Evolutionary conservation across 1,284 basidiomycete species (phyloP), one percentile per base, ranked within the genome.

Genomic region (Megacollybia platyphylla): DNA sequence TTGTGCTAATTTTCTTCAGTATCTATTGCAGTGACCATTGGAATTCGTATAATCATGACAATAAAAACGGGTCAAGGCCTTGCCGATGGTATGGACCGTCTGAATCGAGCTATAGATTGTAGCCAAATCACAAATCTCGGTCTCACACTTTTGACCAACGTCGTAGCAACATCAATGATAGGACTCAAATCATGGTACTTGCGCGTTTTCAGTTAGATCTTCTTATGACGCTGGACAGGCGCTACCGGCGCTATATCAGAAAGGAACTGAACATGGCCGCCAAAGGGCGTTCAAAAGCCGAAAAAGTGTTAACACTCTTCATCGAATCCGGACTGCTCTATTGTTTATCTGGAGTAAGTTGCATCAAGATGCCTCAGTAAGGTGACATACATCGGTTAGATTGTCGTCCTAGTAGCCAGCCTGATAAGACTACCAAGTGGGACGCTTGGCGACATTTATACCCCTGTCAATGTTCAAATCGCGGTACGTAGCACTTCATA

Each of bases 271-370:
- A 15, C 24, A 40, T 40, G 17, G 27, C 15, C 11, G 29, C 36
- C 9, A 15, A 34, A 2, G 36, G 24, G 11, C 24, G 28, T 20
- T 41, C 44, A 4, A 47, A 47, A 10, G 39, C 39, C 40, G 46
- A 40, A 38, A 43, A 24, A 44, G 47, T 52, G 11, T 41, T 55
- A 6, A 39, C 45, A 1, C 44, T 55, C 5, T 46, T 54, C 15
- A 45, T 55, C 7, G 53, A 55, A 31, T 46, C 49, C 4, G 53
- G 53, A 6, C 39, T 50, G n/a, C 9, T 53, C 4, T 55, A 55
- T 41, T 52, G 52, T 29, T 1, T 55, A 2, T 51, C 52, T 7
- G 45, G 46, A 4, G 52, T 51, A 7, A 31, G 51, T 49, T 13
- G 15, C 27, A 9, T 15, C 4, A 27, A 7, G 11, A 35, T 20